phyloP scores from a whole-genome alignment of 768 basidiomycete species.

The Krasilnikovozyma curviuscula region DNA sequence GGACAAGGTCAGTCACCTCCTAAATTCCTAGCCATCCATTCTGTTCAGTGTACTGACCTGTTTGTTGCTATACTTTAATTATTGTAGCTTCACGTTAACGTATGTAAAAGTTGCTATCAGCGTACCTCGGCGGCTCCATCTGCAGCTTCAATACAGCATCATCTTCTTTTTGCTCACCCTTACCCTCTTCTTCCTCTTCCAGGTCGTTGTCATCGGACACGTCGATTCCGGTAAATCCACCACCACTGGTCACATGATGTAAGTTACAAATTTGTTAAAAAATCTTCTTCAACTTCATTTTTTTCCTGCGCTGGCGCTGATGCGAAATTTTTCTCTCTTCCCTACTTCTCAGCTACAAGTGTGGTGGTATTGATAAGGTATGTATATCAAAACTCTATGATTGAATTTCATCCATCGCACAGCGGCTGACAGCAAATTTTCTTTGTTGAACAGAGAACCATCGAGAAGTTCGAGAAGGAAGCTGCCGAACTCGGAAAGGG shows the following conservation, averaged over 20 bases:
- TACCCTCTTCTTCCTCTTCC: not conserved
- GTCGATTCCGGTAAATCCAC: constrained; percentile 51
- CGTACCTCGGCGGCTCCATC: constrained; percentile 84
- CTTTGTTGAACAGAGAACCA: too few relatives aligned
- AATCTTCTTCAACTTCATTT: not conserved
- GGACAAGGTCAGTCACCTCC: constrained; percentile 9
- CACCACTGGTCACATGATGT: constrained; percentile 99
- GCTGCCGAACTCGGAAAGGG: constrained; percentile 99
- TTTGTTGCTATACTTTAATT: not conserved
- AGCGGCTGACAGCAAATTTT: too few relatives aligned
- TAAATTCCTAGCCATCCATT: not conserved
- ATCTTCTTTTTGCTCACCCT: not conserved
- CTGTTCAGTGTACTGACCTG: not conserved
- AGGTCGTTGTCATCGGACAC: constrained; percentile 9
- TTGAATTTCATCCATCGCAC: too few relatives aligned
- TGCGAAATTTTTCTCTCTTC: too few relatives aligned
- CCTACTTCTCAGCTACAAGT: constrained; percentile 39
- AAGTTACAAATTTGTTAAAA: constrained; percentile 34
- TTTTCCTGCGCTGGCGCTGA: too few relatives aligned
- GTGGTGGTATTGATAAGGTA: constrained; percentile 99
- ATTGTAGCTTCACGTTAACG: constrained; percentile 76
- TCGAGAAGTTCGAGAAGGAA: constrained; percentile 97
- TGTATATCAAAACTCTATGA: too few relatives aligned
- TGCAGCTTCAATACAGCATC: not conserved
- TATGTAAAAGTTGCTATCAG: constrained; percentile 98